phyloP scores from a whole-genome alignment of 768 basidiomycete species.

The Suillus subalutaceus region DNA sequence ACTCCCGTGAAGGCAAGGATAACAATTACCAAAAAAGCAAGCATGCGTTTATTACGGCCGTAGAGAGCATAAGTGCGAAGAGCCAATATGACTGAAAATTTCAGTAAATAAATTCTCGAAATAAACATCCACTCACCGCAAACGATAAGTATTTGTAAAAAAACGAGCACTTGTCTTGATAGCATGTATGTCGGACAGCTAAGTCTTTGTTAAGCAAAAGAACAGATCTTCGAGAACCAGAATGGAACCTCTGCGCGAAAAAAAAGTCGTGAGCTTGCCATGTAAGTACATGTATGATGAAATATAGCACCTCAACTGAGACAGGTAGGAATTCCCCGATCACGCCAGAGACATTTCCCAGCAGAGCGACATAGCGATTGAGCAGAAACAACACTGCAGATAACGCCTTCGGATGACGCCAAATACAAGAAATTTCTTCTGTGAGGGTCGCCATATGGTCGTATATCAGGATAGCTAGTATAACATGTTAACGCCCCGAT shows the following conservation, averaged over 20 bases:
- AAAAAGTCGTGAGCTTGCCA: not conserved
- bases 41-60: not conserved
- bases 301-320: not conserved
- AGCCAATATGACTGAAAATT: not conserved
- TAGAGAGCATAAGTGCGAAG: constrained; percentile 2
- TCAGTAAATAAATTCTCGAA: not conserved
- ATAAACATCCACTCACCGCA: not conserved
- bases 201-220: not conserved
- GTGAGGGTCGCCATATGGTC: not conserved
- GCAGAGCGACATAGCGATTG: not conserved
- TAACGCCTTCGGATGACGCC: not conserved
- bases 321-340: not conserved
- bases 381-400: not conserved
- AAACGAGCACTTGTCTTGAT: not conserved
- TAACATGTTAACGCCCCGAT: not conserved
- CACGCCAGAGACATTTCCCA: not conserved
- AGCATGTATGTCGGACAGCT: not conserved
- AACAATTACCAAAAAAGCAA: not conserved
- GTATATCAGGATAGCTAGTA: not conserved
- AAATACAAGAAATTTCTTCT: not conserved
- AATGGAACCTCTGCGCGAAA: not conserved
- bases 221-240: not conserved
- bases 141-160: not conserved
- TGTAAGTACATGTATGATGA: not conserved
- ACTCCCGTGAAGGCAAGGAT: not conserved